Base-by-base conservation (phyloP, 163 green algal genomes). In the Trebouxia gelatinosa region DNA sequence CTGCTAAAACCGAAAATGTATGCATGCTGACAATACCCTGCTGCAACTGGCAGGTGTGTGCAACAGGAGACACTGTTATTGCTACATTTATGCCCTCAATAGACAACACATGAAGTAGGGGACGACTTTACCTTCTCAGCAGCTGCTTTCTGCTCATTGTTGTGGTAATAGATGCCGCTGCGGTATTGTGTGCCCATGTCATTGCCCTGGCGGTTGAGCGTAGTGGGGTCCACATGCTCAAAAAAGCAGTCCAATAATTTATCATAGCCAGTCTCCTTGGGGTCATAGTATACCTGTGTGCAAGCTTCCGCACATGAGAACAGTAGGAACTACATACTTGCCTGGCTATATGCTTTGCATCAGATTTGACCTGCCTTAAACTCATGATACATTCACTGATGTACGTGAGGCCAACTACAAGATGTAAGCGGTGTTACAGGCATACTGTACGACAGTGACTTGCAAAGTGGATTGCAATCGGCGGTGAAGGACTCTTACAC, bases 171-270 rank as follows among this genome's bases (percentile, higher is more conserved):
- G 38, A 97, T 92, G 28, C 68, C 58, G 28, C 59, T 89, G 28
- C 87, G 82, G 84, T 93, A 93, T 81, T 93, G 87, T 13, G 85
- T 84, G 28, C 88, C 88, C 29, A 74, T 61, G 75, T 93, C 89
- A 66, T 79, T 79, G 39, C 89, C 89, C 66, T 93, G 89, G 37
- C 80, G 59, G 65, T 89, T 87, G 17, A 79, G 32, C 2, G 75
- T 80, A 31, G 81, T 90, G 51, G 85, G 81, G 74, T 92, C 87
- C 16, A 79, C 65, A 48, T 82, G 51, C 46, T 87, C 72, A 51
- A 93, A 92, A 78, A 95, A 94, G 3, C 87, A 78, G 50, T 95
- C 87, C 19, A 95, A 78, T 72, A 97, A 84, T 51, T 87, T 29
- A 3, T 86, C 79, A 77, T 91, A 94, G 0, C 80, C 75, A n/a